Base-by-base conservation (phyloP, 140 eudicot genomes). In the Anethum foeniculum region DNA sequence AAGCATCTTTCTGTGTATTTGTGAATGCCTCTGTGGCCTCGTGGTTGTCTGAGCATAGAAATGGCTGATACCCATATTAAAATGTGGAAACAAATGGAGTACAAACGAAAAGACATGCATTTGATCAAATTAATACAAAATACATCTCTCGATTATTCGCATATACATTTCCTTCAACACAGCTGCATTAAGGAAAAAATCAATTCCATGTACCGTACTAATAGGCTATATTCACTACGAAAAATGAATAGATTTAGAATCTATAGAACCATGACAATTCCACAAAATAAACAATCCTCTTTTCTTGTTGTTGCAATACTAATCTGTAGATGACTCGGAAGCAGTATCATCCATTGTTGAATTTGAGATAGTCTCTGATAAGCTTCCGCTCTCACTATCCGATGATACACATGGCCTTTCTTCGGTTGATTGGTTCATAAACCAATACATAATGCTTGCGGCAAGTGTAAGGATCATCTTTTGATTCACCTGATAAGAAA, bases 361-460 rank as follows among this genome's bases (percentile, higher is more conserved):
- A 85, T 79, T 91, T 83, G 97, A 93, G 83, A 85, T 88, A 6
- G 98, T 86, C 52, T 91, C 98, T 2, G 83, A 76, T 80, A 80
- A 86, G 84, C 91, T 89, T 58, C 93, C 92, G 75, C 71, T 87
- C 69, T 91, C 97, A 48, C 90, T 93, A 69, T 93, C 98, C 21
- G 98, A 90, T 71, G 97, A 88, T 67, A 82, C 87, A 68, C 90
- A 86, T 30, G 87, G 83, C 82, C 90, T 89, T 52, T 91, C 98
- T 77, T 91, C 98, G 38, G 54, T 67, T 18, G 93, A 90, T 86
- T 90, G 93, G 84, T 90, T 93, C 82, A 90, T 85, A 85, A 82
- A 88, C 98, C 98, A 93, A 75, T 91, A 93, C 98, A 91, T 93
- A 5, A 93, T 89, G 82, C 97, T 91, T 64, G 97, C 96, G 39